A percentile compares a stretch with the other conserved stretches of the same genome.
Conservation (phyloP, 805 yeast species). For the Sungouiozyma ichnusensis region DNA sequence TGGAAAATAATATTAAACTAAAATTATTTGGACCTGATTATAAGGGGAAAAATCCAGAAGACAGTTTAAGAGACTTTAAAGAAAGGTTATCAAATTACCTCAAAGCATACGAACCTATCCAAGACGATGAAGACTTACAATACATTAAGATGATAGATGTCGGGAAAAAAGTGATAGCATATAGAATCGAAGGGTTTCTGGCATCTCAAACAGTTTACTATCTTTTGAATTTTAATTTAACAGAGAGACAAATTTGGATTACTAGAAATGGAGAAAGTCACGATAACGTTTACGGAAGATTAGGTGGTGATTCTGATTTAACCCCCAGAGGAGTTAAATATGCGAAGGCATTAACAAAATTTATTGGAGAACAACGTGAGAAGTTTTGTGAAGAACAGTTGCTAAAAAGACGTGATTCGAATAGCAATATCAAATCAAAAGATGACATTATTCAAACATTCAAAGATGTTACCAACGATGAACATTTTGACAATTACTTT, state of each 20-base stretch:
- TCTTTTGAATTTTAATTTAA: conserved; percentile 75
- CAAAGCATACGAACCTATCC: conserved; percentile 82
- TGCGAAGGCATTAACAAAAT: conserved; percentile 59
- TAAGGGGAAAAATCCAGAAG: conserved; percentile 67
- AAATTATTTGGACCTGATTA: conserved; percentile 93
- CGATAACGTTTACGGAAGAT: conserved; percentile 74
- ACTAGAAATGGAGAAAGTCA: conserved; percentile 90
- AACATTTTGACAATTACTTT: conserved; percentile 39
- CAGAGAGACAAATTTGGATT: conserved; percentile 87
- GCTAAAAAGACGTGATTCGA: conserved; percentile 42
- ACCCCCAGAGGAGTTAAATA: conserved; percentile 73
- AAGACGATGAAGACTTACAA: conserved; percentile 63
- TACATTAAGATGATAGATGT: conserved; percentile 94
- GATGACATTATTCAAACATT: conserved; percentile 30
- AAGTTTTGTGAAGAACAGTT: conserved; percentile 45
- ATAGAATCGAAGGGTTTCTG: conserved; percentile 75
- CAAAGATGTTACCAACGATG: conserved; percentile 14
- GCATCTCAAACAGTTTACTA: conserved; percentile 92
- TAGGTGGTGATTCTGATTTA: conserved; percentile 83
- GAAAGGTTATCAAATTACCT: conserved; percentile 76
- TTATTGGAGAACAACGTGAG: conserved; percentile 59
- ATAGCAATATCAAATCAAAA: conserved; percentile 2
- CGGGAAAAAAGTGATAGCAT: conserved; percentile 87
- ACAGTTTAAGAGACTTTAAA: conserved; percentile 73
- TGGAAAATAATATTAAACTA: conserved; percentile 74